Evolutionary conservation across 1,284 basidiomycete species (phyloP).

Genomic region (Ustilago xerochloae): DNA sequence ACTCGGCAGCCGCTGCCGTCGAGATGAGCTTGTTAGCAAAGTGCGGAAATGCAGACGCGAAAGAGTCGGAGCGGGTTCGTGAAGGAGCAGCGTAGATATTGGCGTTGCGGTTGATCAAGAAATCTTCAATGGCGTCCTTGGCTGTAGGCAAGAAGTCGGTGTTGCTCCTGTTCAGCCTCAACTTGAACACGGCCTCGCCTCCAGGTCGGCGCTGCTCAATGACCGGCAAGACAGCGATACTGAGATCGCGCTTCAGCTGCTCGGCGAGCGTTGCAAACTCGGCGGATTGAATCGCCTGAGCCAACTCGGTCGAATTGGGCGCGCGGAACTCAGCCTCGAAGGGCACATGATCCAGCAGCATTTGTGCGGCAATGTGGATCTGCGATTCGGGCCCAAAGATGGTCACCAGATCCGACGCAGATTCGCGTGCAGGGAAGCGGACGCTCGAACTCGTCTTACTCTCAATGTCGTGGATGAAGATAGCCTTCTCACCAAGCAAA

Average conservation of each 20-base stretch:
- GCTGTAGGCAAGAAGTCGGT: constrained; percentile 83
- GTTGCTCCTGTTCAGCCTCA: constrained; percentile 86
- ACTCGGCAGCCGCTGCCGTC: constrained; percentile 47
- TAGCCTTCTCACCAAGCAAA: constrained; percentile 92
- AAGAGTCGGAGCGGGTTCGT: constrained; percentile 79
- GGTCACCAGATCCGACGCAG: constrained; percentile 86
- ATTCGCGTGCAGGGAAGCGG: constrained; percentile 94
- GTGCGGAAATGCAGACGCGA: constrained; percentile 93
- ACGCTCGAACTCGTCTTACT: constrained; percentile 93
- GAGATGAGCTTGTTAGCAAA: constrained; percentile 88
- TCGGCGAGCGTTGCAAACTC: constrained; percentile 87
- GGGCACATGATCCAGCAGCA: constrained; percentile 93
- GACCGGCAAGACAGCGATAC: constrained; percentile 85
- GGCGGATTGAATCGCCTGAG: constrained; percentile 77
- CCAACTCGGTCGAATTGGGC: constrained; percentile 80
- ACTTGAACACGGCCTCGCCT: constrained; percentile 85
- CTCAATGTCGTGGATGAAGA: constrained; percentile 97
- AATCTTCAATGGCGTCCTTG: constrained; percentile 91
- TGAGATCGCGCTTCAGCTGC: constrained; percentile 89
- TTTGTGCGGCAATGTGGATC: constrained; percentile 93
- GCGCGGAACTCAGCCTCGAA: constrained; percentile 96
- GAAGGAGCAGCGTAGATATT: constrained; percentile 69
- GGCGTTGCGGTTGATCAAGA: constrained; percentile 81
- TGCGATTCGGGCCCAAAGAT: constrained; percentile 97
- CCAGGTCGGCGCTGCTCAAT: constrained; percentile 66